Conservation (phyloP, 805 yeast species). For the Ogataea parapolymorpha region DNA sequence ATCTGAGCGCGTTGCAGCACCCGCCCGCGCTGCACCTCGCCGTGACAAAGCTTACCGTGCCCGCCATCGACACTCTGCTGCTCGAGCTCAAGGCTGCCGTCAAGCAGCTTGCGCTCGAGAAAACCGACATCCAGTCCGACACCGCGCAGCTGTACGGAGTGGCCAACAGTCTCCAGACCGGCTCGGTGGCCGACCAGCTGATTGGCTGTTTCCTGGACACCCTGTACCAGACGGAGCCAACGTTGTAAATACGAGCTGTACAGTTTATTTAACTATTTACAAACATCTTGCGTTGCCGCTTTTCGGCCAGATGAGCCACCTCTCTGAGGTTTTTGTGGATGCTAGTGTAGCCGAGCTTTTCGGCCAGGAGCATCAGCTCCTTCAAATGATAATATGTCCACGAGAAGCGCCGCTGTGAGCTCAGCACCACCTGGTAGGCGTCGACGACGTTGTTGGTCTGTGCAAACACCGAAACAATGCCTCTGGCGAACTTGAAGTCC, state of each 20-base stretch:
- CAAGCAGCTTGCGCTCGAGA: constrained; percentile 33
- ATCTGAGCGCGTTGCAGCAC: constrained; percentile 76
- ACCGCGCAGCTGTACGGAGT: constrained; percentile 94
- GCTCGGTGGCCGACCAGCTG: constrained; percentile 76
- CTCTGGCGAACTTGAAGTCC: constrained; percentile 69
- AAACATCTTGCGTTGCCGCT: constrained; percentile 9
- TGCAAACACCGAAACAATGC: constrained; percentile 61
- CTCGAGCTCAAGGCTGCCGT: constrained; percentile 47
- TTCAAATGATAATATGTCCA: constrained; percentile 59
- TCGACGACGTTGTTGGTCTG: constrained; percentile 57
- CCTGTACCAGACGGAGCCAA: constrained; percentile 51
- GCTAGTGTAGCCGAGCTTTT: constrained; percentile 41
- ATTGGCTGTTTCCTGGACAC: constrained; percentile 81
- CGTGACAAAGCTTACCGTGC: constrained; percentile 66
- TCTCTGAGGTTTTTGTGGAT: constrained; percentile 29
- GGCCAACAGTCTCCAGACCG: constrained; percentile 84
- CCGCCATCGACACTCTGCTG: constrained; percentile 58
- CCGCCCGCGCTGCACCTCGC: constrained; percentile 94
- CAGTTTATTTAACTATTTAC: constrained; percentile 3
- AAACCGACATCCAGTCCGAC: constrained; percentile 38
- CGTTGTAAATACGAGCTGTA: neutral
- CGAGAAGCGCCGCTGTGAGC: constrained; percentile 63
- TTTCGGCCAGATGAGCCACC: constrained; percentile 22
- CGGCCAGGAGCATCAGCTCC: constrained; percentile 38
- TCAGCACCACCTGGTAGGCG: constrained; percentile 63